Evolutionary conservation across 208 protist species (phyloP).

Genomic region (Crithidia brevicula): DNA sequence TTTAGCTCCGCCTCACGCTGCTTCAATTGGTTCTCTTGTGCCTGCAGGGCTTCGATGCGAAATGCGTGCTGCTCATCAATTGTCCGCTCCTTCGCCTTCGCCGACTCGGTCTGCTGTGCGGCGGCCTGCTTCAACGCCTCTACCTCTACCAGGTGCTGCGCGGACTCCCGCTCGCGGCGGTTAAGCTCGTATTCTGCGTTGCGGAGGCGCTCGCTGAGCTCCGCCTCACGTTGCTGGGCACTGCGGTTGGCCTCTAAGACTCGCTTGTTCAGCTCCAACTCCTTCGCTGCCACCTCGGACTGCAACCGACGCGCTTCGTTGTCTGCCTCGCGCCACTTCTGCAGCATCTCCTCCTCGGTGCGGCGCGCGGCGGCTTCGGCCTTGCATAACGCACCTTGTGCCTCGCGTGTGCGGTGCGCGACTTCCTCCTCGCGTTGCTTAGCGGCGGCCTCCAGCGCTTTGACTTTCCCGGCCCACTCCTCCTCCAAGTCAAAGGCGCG

Average conservation of each 20-base stretch:
- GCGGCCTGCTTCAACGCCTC: slow-evolving; percentile 41
- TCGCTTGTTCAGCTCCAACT: slow-evolving; percentile 59
- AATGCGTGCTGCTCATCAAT: slow-evolving; percentile 38
- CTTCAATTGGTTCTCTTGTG: slow-evolving; percentile 44
- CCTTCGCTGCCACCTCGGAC: slow-evolving; percentile 48
- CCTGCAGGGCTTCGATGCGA: slow-evolving; percentile 37
- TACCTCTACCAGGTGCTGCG: slow-evolving; percentile 45
- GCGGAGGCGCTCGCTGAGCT: slow-evolving; percentile 50
- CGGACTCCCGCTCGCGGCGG: slow-evolving; percentile 45
- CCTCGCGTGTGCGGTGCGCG: slow-evolving; percentile 36
- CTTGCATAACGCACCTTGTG: slow-evolving; percentile 42
- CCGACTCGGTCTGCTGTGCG: slow-evolving; percentile 32
- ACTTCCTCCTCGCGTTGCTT: slow-evolving; percentile 52
- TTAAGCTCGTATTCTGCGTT: slow-evolving; percentile 50
- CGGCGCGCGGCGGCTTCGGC: slow-evolving; percentile 44
- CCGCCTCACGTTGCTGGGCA: slow-evolving; percentile 41
- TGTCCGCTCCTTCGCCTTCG: slow-evolving; percentile 33
- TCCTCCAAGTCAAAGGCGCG: slow-evolving; percentile 43
- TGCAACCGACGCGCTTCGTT: slow-evolving; percentile 46
- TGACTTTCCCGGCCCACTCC: slow-evolving; percentile 55
- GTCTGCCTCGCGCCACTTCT: slow-evolving; percentile 56
- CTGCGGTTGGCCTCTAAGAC: slow-evolving; percentile 51
- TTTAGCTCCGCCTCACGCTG: slow-evolving; percentile 47
- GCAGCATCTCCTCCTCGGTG: slow-evolving; percentile 55
- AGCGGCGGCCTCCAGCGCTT: slow-evolving; percentile 44